Evolutionary conservation across 208 protist genomes (phyloP).

Genomic region (Trichomonas vaginalis): DNA sequence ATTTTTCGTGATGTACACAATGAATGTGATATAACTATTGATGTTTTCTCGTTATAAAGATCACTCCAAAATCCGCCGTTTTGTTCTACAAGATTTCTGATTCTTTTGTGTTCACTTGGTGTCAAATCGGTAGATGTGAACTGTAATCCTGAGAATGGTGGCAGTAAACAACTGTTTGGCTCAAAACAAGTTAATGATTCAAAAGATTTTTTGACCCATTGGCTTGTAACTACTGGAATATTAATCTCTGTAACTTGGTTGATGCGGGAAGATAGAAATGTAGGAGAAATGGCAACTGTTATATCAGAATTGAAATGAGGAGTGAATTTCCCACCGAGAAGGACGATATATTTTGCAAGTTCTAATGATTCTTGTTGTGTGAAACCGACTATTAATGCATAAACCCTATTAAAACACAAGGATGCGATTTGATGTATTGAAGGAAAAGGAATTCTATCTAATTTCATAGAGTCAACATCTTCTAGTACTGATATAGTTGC

Average conservation of each 20-base stretch:
- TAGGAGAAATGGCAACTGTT: neutral
- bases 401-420: neutral
- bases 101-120: neutral
- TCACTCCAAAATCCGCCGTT: neutral
- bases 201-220: neutral
- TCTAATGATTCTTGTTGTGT: neutral
- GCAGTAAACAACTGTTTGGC: neutral
- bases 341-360: neutral
- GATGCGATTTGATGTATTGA: neutral
- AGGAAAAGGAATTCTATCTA: neutral
- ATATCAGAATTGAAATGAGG: neutral
- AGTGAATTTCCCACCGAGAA: neutral
- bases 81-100: neutral
- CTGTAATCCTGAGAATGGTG: neutral
- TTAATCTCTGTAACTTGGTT: neutral
- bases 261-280: neutral
- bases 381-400: neutral
- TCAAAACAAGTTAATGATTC: neutral
- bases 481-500: neutral
- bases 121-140: neutral
- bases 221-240: neutral
- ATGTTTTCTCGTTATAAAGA: neutral
- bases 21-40: neutral
- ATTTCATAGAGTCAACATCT: neutral
- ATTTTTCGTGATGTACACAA: neutral